Conservation (phyloP, 768 basidiomycete genomes). For the Leccinum incarnatum region DNA sequence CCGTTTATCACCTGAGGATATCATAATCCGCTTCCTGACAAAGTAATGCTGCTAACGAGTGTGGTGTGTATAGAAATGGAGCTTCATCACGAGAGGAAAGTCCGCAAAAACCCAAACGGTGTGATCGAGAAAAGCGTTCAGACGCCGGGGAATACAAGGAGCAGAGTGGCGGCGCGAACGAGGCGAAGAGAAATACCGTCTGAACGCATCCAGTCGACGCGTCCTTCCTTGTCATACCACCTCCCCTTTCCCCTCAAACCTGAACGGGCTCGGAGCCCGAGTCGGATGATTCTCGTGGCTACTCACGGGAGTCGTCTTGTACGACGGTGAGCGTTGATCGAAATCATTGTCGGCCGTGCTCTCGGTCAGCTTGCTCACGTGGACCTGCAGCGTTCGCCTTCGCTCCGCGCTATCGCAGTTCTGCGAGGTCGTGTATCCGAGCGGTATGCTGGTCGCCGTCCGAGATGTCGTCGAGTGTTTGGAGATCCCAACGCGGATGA, state of each 20-base stretch:
- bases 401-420: background rate
- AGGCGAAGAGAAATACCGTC: too few species aligned
- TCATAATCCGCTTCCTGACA: too few species aligned
- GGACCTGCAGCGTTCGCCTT: background rate
- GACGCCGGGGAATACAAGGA: too few species aligned
- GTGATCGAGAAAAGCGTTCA: too few species aligned
- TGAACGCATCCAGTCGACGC: too few species aligned
- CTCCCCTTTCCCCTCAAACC: background rate
- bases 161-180: too few species aligned
- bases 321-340: background rate
- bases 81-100: too few species aligned
- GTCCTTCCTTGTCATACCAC: background rate
- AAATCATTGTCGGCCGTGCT: background rate
- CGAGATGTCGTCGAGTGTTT: background rate
- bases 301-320: background rate
- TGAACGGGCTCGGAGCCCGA: background rate
- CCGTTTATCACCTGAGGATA: too few species aligned
- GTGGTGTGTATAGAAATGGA: too few species aligned
- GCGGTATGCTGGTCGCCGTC: background rate
- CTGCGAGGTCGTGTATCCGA: too few species aligned
- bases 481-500: constrained; percentile 2
- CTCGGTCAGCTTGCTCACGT: background rate
- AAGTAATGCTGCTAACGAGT: too few species aligned
- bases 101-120: too few species aligned
- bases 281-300: background rate